These are phyloP conservation scores for Puccinia triticina DNA, from an alignment of 1,284 basidiomycete species.

Conservation along the genomic window DNA sequence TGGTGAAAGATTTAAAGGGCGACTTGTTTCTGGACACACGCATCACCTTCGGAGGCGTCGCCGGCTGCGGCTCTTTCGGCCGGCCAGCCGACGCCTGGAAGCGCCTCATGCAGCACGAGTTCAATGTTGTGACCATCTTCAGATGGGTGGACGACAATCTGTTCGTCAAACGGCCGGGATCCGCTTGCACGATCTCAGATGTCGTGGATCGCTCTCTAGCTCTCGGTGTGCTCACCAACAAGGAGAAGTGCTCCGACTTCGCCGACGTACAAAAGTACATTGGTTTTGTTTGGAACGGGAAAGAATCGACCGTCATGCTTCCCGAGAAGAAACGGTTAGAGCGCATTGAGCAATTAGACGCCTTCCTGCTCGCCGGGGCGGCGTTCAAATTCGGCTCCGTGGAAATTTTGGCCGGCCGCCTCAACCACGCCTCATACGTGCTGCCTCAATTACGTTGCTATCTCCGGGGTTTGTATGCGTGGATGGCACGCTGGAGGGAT, in stretches of 20 bases:
- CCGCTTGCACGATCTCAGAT: neutral
- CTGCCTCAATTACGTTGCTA: neutral
- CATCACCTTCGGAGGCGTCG: too few species aligned
- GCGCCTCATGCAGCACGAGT: too few species aligned
- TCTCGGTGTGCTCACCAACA: neutral
- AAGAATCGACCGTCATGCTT: neutral
- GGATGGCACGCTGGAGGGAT: too few species aligned
- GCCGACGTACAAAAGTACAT: slow-evolving; percentile 6
- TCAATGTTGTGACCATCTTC: too few species aligned
- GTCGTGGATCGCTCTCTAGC: neutral
- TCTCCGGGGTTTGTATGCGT: neutral
- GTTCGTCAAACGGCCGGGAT: too few species aligned
- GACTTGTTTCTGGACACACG: too few species aligned
- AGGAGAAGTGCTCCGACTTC: neutral
- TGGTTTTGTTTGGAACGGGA: slow-evolving; percentile 16
- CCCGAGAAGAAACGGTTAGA: neutral
- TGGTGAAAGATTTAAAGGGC: too few species aligned
- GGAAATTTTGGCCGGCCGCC: neutral
- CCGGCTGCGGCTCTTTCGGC: too few species aligned
- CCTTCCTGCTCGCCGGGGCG: neutral
- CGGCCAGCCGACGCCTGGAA: too few species aligned
- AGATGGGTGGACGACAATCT: too few species aligned
- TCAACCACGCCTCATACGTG: slow-evolving; percentile 4
- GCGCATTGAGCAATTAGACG: neutral
- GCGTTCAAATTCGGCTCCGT: neutral